A percentile compares a stretch with the other conserved stretches of the same genome.
phyloP scores from a whole-genome alignment of 257 asterid species.

The Solanum arcanum region DNA sequence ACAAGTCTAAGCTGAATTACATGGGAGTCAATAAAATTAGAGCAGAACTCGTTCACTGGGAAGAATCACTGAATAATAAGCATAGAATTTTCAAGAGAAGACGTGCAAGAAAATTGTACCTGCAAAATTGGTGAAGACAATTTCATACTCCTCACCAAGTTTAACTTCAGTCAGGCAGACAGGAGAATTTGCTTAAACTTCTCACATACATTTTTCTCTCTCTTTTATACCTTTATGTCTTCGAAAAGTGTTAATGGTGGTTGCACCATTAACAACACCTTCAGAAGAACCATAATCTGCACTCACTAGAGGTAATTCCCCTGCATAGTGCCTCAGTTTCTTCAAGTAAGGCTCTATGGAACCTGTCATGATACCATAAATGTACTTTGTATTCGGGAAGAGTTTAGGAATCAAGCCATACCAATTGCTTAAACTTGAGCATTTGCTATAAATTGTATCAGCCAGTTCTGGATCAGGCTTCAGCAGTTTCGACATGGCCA shows the following conservation, averaged over 20 bases:
- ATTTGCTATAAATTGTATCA: slow-evolving; percentile 10
- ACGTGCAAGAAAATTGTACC: background rate
- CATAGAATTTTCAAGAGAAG: background rate
- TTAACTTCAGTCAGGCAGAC: slow-evolving; percentile 22
- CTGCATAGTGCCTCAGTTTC: background rate
- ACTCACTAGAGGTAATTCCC: slow-evolving; percentile 19
- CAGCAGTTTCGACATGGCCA: slow-evolving; percentile 15
- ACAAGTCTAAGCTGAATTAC: background rate
- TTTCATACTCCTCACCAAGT: slow-evolving; percentile 2
- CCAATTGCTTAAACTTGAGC: slow-evolving; percentile 12
- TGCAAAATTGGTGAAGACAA: slow-evolving; percentile 24
- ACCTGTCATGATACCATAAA: background rate
- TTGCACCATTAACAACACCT: too few relatives aligned
- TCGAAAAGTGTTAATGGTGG: too few relatives aligned
- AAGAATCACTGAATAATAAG: background rate
- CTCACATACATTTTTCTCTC: too few relatives aligned
- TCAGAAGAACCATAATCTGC: slow-evolving; percentile 24
- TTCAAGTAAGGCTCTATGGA: background rate
- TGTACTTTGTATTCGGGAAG: slow-evolving; percentile 41
- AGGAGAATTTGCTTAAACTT: background rate
- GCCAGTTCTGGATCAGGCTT: slow-evolving; percentile 24
- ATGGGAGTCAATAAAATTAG: background rate
- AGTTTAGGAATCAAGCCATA: slow-evolving; percentile 20
- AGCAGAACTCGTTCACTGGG: background rate
- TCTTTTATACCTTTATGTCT: too few relatives aligned